Evolutionary conservation across 768 basidiomycete species (phyloP), one percentile per base, ranked within the genome.

Genomic region (Lactifluus pinguis): DNA sequence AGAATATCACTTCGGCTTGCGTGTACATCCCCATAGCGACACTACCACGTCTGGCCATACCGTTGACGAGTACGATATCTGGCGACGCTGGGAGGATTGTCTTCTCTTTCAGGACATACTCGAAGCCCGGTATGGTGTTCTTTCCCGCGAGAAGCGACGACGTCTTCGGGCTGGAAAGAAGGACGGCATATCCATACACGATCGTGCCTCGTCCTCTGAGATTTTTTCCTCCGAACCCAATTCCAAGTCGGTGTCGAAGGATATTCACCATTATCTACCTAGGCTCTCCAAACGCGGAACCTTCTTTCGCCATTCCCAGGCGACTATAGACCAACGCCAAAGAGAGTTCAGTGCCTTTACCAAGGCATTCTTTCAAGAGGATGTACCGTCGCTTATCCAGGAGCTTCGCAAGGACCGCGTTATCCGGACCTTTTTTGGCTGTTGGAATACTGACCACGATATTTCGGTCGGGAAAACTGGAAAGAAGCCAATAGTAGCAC

Each of bases 151-250:
- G 67, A 91, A 89, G 73, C 84, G 83, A 14, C 76, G 75, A 30
- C 83, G 87, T 36, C 80, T 92, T 11, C 72, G 75, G 6, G 80
- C 82, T 15, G 89, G 89, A 0, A 91, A 89, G 76, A 85, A 81
- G 62, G 74, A 84, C 57, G 82, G 86, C 17, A 77, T 88, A 2
- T 81, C 89, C 61, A 79, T 87, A 60, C 81, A 83, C 60, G 85
- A 89, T 68, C 76, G 78, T 58, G 90, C 90, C 2, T 84, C 90
- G 1, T 92, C 90, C 14, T 92, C 86, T 77, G 90, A 92, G 55
- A 91, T 89, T 1, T 78, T 92, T 19, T 90, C 90, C 13, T 86
- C 87, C 7, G 90, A 89, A 8, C 89, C 89, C n/a, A 79, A 89
- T 66, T 87, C 88, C 6, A 81, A 80, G 51, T 83, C 84, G 14